Base-by-base conservation (phyloP, 768 basidiomycete genomes). In the Tulasnella sp. region DNA sequence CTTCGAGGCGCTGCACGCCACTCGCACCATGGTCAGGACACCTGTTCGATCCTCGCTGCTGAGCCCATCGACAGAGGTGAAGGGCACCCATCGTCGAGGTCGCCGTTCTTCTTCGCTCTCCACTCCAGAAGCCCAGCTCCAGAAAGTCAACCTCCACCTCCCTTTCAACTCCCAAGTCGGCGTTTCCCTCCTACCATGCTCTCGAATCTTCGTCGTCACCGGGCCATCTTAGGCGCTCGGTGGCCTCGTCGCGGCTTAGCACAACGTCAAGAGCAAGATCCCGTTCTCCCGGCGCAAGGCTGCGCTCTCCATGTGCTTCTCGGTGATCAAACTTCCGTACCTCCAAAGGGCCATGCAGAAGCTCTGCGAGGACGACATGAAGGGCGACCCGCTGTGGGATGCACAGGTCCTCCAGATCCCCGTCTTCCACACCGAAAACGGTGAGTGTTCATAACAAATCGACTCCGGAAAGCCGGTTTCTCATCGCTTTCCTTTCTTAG, bases 261-360 rank as follows among this genome's bases (percentile, higher is more conserved):
- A 95, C 78, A 95, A 96, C 42, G 97, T 98, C 77, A 96, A 99
- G 81, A 92, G 90, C 86, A 97, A 97, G 82, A 83, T 87, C 3
- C 92, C 94, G 12, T 96, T 90, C 83, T 96, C 94, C 9, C 94
- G 98, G 83, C 87, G 97, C 76, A 96, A 96, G 81, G 89, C 91
- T 5, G 90, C 92, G 5, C 98, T 98, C 81, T 90, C 87, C 52
- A 87, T 91, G 62, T 89, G 97, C 62, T 99, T 98, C 84, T 83
- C 98, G 77, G 90, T 92, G 19, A 90, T 99, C 77, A 90, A 89
- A 68, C 95, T 95, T 1, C 97, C 97, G 86, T 96, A 97, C 81
- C 83, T 98, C 69, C 78, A 78, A 19, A 88, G 86, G 35, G 90
- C 88, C 0, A 87, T 92, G 1, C 86, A 94, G 74, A 90, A 88